A percentile compares a stretch with the other conserved stretches of the same genome.
Evolutionary conservation across 2,329 filamentous ascomycete species (phyloP).

Genomic region (Colletotrichum lindemuthianum): DNA sequence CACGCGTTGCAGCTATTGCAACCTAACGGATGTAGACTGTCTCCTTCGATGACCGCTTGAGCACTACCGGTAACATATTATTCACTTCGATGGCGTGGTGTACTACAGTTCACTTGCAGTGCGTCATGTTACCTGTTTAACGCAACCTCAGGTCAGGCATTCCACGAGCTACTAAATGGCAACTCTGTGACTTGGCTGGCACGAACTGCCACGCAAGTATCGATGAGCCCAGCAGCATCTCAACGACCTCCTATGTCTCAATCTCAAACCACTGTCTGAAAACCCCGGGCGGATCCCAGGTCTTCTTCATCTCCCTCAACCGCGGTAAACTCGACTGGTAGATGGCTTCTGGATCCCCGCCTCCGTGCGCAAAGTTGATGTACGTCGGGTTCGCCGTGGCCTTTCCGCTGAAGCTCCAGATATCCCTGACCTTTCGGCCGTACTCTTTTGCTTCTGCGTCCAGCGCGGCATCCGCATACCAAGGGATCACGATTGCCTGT

Average conservation of each 20-base stretch:
- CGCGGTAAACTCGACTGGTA: constrained; percentile 47
- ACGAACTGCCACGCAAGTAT: too few species aligned
- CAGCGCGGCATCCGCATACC: constrained; percentile 47
- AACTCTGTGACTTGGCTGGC: too few species aligned
- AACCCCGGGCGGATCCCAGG: constrained; percentile 48
- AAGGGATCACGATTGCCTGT: constrained; percentile 49
- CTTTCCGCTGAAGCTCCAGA: constrained; percentile 26
- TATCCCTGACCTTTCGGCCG: constrained; percentile 42
- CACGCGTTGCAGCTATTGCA: too few species aligned
- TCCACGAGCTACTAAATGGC: too few species aligned
- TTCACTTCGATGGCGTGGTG: too few species aligned
- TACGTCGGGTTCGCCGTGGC: constrained; percentile 26
- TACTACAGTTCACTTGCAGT: too few species aligned
- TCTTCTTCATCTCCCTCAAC: constrained; percentile 48
- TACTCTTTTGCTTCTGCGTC: constrained; percentile 47
- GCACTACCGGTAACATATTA: too few species aligned
- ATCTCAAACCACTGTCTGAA: constrained; percentile 38
- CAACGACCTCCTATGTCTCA: neutral
- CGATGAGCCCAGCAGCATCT: too few species aligned
- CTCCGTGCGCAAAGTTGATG: constrained; percentile 40
- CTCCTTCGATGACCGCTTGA: too few species aligned
- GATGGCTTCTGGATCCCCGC: constrained; percentile 47
- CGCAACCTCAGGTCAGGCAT: too few species aligned
- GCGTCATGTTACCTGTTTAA: too few species aligned
- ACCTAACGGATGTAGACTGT: too few species aligned